Evolutionary conservation across 352 stramenopile genomes (phyloP).

Genomic region (Saprolegnia diclina): DNA sequence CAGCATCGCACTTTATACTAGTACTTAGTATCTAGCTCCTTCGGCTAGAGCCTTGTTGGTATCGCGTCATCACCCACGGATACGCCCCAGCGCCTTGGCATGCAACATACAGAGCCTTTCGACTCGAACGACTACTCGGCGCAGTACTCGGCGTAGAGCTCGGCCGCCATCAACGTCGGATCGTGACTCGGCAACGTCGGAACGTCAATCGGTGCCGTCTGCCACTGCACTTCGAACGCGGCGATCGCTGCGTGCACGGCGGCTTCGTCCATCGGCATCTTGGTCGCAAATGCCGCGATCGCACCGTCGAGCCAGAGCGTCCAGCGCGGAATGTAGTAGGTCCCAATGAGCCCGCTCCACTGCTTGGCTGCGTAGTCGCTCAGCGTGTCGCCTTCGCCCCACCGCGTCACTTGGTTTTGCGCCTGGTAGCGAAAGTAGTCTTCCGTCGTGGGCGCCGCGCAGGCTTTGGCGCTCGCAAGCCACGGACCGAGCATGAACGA

Average conservation of each 20-base stretch:
- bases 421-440: conserved; percentile 74
- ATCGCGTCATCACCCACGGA: no score
- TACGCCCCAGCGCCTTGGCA: no score
- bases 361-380: conserved; percentile 76
- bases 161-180: not conserved
- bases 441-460: conserved; percentile 31
- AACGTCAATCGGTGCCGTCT: conserved; percentile 31
- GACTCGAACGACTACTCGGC: not conserved
- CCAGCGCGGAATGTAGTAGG: conserved; percentile 68
- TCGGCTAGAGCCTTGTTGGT: no score
- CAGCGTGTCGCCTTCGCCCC: conserved; percentile 61
- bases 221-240: conserved; percentile 70
- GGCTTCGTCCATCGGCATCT: conserved; percentile 46
- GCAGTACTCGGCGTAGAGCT: not conserved
- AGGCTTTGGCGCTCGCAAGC: conserved; percentile 47
- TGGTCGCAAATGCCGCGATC: conserved; percentile 50
- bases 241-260: conserved; percentile 44
- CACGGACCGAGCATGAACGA: conserved; percentile 70
- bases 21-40: no score
- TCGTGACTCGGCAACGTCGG: not conserved
- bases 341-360: conserved; percentile 57
- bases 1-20: no score
- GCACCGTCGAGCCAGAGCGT: conserved; percentile 64
- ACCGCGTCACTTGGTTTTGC: conserved; percentile 72
- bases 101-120: not conserved